Evolutionary conservation across 2,329 filamentous ascomycete species (phyloP).

Genomic region (Plectosphaerella cucumerina): DNA sequence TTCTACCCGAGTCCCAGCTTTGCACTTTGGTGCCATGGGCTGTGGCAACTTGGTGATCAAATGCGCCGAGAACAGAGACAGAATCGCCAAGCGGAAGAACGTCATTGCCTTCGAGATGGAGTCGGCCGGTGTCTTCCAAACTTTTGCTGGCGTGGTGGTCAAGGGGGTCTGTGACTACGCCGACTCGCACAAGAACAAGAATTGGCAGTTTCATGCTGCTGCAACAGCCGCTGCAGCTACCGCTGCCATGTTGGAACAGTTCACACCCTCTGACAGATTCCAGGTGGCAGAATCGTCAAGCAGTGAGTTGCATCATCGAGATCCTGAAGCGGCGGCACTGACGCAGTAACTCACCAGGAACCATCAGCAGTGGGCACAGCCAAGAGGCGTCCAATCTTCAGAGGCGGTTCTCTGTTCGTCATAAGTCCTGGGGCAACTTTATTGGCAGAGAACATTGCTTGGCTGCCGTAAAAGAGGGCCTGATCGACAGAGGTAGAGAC

Average conservation of each 20-base stretch:
- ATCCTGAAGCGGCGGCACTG: no score
- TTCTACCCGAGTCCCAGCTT: not conserved
- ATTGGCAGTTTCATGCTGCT: constrained; percentile 12
- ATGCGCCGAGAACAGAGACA: constrained; percentile 28
- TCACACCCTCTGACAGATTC: not conserved
- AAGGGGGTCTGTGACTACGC: constrained; percentile 33
- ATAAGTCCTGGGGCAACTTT: no score
- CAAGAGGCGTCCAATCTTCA: not conserved
- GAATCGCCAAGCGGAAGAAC: constrained; percentile 17
- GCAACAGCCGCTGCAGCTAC: constrained; percentile 12
- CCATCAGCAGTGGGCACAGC: no score
- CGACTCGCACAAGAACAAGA: constrained; percentile 28
- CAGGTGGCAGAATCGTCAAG: no score
- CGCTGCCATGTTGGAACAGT: constrained; percentile 2
- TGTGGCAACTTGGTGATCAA: constrained; percentile 36
- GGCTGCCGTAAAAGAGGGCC: no score
- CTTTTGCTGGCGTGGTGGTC: constrained; percentile 30
- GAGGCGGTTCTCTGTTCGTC: no score
- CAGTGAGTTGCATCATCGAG: no score
- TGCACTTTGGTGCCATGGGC: constrained; percentile 31
- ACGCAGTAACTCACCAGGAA: no score
- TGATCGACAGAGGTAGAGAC: no score
- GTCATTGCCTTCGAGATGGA: constrained; percentile 31
- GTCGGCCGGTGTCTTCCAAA: constrained; percentile 24
- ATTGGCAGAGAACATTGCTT: no score